Evolutionary conservation across 345 rosid genomes (phyloP).

Genomic region (Cardamine resedifolia): DNA sequence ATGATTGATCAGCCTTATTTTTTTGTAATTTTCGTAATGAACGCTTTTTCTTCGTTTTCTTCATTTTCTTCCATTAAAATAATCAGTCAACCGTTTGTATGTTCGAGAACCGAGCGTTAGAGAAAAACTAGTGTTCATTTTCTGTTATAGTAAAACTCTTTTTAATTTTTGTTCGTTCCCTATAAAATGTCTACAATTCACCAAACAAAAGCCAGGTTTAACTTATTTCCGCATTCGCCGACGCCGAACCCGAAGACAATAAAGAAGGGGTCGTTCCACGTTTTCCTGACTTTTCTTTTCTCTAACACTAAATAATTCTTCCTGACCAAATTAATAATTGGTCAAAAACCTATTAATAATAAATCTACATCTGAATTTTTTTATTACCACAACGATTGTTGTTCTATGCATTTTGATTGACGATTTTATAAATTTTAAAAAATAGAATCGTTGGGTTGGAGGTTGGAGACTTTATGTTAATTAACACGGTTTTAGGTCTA

Average conservation of each 20-base stretch:
- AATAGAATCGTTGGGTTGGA: background rate
- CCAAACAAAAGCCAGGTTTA: too few relatives aligned
- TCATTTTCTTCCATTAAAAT: background rate
- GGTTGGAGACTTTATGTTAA: background rate
- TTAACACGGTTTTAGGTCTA: background rate
- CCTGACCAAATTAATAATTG: background rate
- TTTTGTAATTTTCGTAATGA: background rate
- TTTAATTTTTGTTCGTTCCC: background rate
- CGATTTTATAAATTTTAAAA: background rate
- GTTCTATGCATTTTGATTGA: background rate
- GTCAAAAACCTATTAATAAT: background rate
- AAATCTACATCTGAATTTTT: background rate
- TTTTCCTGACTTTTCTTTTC: slow-evolving; percentile 1
- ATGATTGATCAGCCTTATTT: background rate
- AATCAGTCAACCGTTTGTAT: background rate
- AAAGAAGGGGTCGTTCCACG: slow-evolving; percentile 17
- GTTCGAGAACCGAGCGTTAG: background rate
- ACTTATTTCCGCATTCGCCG: too few relatives aligned
- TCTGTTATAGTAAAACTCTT: background rate
- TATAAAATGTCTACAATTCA: background rate
- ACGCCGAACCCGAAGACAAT: too few relatives aligned
- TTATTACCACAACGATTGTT: background rate
- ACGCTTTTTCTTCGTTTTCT: background rate
- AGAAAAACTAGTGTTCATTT: background rate
- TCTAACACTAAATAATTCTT: background rate